A percentile compares a stretch with the other conserved stretches of the same genome.
Evolutionary conservation across 2,329 filamentous ascomycete species (phyloP).

Genomic region (Nemania sp.): DNA sequence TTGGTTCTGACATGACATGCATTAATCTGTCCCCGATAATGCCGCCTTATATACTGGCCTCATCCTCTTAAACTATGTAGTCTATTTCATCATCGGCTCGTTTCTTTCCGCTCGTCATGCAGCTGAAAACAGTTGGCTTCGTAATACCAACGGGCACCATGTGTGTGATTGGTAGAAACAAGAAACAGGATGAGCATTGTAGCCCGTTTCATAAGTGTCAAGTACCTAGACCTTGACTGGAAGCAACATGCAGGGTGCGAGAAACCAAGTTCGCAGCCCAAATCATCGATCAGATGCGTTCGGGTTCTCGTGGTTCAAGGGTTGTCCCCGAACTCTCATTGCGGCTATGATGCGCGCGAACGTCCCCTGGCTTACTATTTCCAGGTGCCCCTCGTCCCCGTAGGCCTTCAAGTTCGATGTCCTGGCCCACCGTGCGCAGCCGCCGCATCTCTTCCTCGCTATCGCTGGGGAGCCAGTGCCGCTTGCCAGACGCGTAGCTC

Average conservation of each 20-base stretch:
- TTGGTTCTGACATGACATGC: too few relatives aligned
- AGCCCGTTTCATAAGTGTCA: too few relatives aligned
- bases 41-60: too few relatives aligned
- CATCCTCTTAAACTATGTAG: too few relatives aligned
- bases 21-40: too few relatives aligned
- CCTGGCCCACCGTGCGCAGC: conserved; percentile 26
- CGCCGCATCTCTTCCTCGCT: conserved; percentile 25
- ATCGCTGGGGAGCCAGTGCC: conserved; percentile 35
- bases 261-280: not conserved
- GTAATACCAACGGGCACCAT: not conserved
- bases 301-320: conserved; percentile 8
- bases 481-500: conserved; percentile 55
- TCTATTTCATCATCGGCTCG: too few relatives aligned
- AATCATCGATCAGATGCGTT: conserved; percentile 3
- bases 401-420: conserved; percentile 38
- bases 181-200: too few relatives aligned
- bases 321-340: conserved; percentile 20
- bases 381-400: conserved; percentile 26
- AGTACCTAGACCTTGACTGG: not conserved
- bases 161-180: not conserved
- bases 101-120: too few relatives aligned
- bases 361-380: conserved; percentile 11
- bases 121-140: too few relatives aligned
- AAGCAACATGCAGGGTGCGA: not conserved
- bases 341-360: conserved; percentile 7